Base-by-base conservation (phyloP, 169 alveolate genomes). In the Ichthyophthirius multifiliis region DNA sequence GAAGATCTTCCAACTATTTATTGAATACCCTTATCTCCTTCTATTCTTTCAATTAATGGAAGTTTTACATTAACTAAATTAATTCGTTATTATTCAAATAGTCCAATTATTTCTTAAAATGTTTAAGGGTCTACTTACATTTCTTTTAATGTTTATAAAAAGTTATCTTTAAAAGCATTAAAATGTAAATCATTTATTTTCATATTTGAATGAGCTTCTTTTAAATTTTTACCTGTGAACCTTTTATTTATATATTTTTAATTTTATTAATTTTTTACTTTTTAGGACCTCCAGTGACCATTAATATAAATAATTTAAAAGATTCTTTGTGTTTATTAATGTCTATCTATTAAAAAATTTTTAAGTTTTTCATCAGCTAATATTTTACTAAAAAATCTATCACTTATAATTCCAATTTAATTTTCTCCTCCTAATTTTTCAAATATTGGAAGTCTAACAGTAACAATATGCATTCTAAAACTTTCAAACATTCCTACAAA, bases 101-200 rank as follows among this genome's bases (percentile, higher is more conserved):
- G 31, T 27, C 31, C 31, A 1, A 39, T 27, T 5, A 55, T 55
- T 55, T 55, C 71, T 9, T 27, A 1, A 23, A 55, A 55, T 55
- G 71, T 55, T 55, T 55, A 55, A 3, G 71, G 71, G 4, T 55
- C 71, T 27, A 55, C 71, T 6, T 27, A 27, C 13, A 27, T 39
- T 27, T 55, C 71, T 10, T 55, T 55, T 6, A 55, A 27, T 1
- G 71, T 55, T 10, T 27, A 39, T 55, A 55, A 27, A 9, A 55
- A 10, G 31, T 55, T 55, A n/a, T 55, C 71, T 55, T 55, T 55
- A 55, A 55, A 55, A 23, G 71, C 71, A 55, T 55, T 55, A 55
- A 55, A 55, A 55, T 55, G 71, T 4, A 55, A 10, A 55, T 55
- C 71, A 27, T 16, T 55, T 10, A 55, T 55, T 27, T 55, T 20